Evolutionary conservation across 805 yeast genomes (phyloP).

Genomic region (Candida xiaguanensis): DNA sequence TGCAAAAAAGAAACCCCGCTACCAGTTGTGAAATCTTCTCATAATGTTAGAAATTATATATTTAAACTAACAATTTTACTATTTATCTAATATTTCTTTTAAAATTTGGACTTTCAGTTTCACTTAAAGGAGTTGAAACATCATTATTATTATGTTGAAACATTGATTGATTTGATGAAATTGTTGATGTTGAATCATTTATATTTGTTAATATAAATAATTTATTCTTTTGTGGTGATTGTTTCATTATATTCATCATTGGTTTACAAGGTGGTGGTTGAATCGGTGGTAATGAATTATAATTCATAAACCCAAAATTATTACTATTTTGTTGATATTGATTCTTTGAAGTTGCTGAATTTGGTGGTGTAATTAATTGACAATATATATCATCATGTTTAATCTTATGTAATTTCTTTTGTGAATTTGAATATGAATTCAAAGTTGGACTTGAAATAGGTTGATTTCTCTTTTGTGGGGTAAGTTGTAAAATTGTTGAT

Average conservation of each 20-base stretch:
- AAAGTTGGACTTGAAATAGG: background rate
- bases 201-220: background rate
- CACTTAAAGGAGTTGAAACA: constrained; percentile 31
- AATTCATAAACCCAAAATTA: no score
- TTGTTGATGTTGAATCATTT: constrained; percentile 3
- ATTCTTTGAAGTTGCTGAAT: background rate
- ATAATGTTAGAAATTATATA: background rate
- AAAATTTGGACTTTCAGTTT: constrained; percentile 17
- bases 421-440: background rate
- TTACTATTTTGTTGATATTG: background rate
- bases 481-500: constrained; percentile 4
- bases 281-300: background rate
- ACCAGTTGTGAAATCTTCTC: no score
- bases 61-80: background rate
- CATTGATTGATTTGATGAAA: background rate
- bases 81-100: background rate
- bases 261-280: constrained; percentile 1
- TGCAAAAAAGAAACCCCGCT: no score
- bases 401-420: background rate
- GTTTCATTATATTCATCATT: background rate
- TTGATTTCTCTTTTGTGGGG: constrained; percentile 3
- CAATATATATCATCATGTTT: background rate
- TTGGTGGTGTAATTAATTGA: constrained; percentile 6
- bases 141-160: background rate
- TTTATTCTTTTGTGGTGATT: background rate